Percentiles rank a stretch among this genome's conserved stretches.
Evolutionary conservation across 768 basidiomycete genomes (phyloP).

Genomic region (Gymnopilus dilepis): DNA sequence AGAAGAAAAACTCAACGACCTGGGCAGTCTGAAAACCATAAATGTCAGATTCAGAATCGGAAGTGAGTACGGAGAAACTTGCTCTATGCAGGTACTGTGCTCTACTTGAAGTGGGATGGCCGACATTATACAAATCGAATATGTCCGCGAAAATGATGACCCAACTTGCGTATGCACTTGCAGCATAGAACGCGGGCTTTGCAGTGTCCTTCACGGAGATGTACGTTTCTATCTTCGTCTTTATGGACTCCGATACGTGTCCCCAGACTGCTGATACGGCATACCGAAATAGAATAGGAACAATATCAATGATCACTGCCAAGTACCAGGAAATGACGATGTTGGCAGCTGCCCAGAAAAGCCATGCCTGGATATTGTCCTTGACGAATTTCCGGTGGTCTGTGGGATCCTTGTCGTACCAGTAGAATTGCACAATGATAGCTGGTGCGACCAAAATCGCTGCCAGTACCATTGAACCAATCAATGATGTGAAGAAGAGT

Average conservation of each 20-base stretch:
- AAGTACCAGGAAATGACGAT: conserved; percentile 81
- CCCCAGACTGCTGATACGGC: conserved; percentile 71
- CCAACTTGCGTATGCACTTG: conserved; percentile 76
- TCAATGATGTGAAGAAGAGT: conserved; percentile 70
- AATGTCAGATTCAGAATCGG: neutral
- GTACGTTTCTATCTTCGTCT: conserved; percentile 71
- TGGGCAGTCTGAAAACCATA: conserved; percentile 51
- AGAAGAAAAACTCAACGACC: conserved; percentile 77
- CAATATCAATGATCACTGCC: conserved; percentile 70
- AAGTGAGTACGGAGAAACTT: conserved; percentile 14
- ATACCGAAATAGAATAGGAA: conserved; percentile 59
- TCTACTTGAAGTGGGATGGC: conserved; percentile 45
- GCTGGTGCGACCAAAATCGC: conserved; percentile 64
- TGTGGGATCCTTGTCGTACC: conserved; percentile 66
- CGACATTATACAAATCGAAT: conserved; percentile 56
- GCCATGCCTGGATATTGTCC: conserved; percentile 76
- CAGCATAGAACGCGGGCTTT: conserved; percentile 77
- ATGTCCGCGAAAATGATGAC: conserved; percentile 73
- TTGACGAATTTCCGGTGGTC: conserved; percentile 62
- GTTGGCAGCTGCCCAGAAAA: conserved; percentile 84
- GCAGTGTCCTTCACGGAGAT: conserved; percentile 69
- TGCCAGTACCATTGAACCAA: conserved; percentile 73
- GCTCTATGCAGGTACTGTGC: conserved; percentile 69
- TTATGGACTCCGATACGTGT: conserved; percentile 72
- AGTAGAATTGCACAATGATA: conserved; percentile 69